Evolutionary conservation across 768 basidiomycete genomes (phyloP), one percentile per base, ranked within the genome.

Genomic region (Boletus coccyginus): DNA sequence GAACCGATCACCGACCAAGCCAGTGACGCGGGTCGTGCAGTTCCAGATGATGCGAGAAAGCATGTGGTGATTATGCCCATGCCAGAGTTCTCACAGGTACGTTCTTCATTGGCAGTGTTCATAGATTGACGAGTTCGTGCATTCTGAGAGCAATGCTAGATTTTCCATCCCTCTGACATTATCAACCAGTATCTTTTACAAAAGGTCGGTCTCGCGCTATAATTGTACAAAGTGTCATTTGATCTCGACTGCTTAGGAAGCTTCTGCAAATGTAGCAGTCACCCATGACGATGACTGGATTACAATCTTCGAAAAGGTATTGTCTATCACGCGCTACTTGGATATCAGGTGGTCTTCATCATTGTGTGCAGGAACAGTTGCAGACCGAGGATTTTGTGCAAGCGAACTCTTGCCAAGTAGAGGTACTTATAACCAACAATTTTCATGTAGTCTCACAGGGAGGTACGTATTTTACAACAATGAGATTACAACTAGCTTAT

Each of bases 111-210:
- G 6, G 7, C 31, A 33, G 9, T 42, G 4, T 39, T n/a, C 8
- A n/a, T 3, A 17, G 7, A 17, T 38, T 7, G 19, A 13, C 19
- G 21, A 42, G 12, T 10, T 24, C 24, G 14, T 10, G 9, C 5
- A n/a, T 50, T 46, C 24, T 57, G 41, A 50, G 3, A 16, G 21
- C n/a, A 14, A n/a, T 41, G n/a, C 5, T 32, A 59, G 59, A 7
- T 21, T 7, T 62, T 54, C 14, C 61, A 62, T 43, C 61, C 61
- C 1, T 54, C 59, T n/a, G 55, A 62, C 11, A 24, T 45, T 1
- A 61, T 62, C 3, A 62, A 62, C 8, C 55, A 12, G 6, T 46
- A 52, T 33, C 38, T 62, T 17, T 29, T 61, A 0, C 8, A 36
- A 3, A 38, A 21, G 24, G 59, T 59, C 2, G 6, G 43, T 42